These are phyloP conservation scores for Plenodomus tracheiphilus DNA, from an alignment of 2,329 filamentous ascomycete genomes.

Conservation along the genomic window DNA sequence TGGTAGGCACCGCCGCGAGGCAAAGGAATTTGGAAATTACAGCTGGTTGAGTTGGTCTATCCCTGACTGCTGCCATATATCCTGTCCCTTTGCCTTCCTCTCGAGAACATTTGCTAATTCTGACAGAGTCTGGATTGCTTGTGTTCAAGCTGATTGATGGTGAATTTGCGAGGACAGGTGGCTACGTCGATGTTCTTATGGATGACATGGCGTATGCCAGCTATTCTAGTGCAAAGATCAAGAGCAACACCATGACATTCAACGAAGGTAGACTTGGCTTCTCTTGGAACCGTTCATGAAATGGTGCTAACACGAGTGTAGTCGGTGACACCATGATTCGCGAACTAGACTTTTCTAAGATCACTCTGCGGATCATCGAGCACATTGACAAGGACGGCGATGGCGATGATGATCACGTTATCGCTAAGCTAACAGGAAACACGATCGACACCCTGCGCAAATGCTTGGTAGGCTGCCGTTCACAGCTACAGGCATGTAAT, in stretches of 20 bases:
- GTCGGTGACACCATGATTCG: slow-evolving; percentile 93
- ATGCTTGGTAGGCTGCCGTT: slow-evolving; percentile 66
- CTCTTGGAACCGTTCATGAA: too few species aligned
- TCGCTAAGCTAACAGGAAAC: slow-evolving; percentile 81
- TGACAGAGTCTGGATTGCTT: slow-evolving; percentile 79
- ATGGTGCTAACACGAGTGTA: slow-evolving; percentile 35
- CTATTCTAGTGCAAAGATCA: slow-evolving; percentile 78
- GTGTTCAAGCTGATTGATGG: slow-evolving; percentile 94
- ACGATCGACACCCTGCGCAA: slow-evolving; percentile 87
- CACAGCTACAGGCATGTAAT: background rate
- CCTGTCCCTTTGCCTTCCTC: slow-evolving; percentile 16
- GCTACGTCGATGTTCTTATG: slow-evolving; percentile 83
- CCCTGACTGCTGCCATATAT: slow-evolving; percentile 18
- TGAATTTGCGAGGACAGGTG: slow-evolving; percentile 75
- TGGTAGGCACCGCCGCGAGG: slow-evolving; percentile 52
- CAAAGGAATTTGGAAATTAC: slow-evolving; percentile 16
- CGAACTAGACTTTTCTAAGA: slow-evolving; percentile 92
- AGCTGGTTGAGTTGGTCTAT: slow-evolving; percentile 31
- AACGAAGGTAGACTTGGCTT: slow-evolving; percentile 82
- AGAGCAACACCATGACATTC: slow-evolving; percentile 70
- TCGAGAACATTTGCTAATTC: slow-evolving; percentile 37
- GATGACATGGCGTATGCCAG: slow-evolving; percentile 94
- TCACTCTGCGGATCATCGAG: slow-evolving; percentile 84
- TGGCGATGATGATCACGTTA: slow-evolving; percentile 69
- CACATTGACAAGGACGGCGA: slow-evolving; percentile 74